Base-by-base conservation (phyloP, 2,329 filamentous ascomycete genomes). In the Chaetomium strumarium region DNA sequence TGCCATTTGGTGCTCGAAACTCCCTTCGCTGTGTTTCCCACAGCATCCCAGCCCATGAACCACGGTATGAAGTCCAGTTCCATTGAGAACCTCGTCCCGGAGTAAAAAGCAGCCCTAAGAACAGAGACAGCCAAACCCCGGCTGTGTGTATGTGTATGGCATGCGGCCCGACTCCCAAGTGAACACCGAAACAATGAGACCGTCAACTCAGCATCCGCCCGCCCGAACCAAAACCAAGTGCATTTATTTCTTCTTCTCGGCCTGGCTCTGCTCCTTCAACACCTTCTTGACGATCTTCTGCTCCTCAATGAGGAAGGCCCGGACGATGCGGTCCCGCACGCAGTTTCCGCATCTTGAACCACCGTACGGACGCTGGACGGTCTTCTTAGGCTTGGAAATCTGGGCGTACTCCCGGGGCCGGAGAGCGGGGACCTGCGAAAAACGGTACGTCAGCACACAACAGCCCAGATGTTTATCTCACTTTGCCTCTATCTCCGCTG, bases 241-340 rank as follows among this genome's bases (percentile, higher is more conserved):
- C 76, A 62, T 79, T 83, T 88, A 83, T 78, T 83, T 83, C 79
- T 83, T 83, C 75, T 80, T 84, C 68, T 78, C 74, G 69, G 76
- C 72, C 70, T 75, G 87, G 81, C 89, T 87, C 80, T 95, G 89
- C 83, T 97, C 92, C 88, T 96, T 96, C 74, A 97, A 84, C 69
- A 99, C 93, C 89, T 99, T 99, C 90, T 99, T 99, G 78, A 99
- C 93, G 69, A 99, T 97, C 89, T 99, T 99, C 84, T 99, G 93
- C 85, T 99, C 93, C 83, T 99, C 95, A 65, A 99, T 97, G 75
- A 99, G 80, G 86, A 99, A 99, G 62, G 93, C 93, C 67, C 93
- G 90, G 46, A 96, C 90, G 66, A 99, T 89, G 68, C 93, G 88
- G 81, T 99, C 93, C 76, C 92, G 91, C 67, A 99, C 93, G 77